phyloP scores from a whole-genome alignment of 2,329 filamentous ascomycete genomes.

The Akanthomyces muscarius region DNA sequence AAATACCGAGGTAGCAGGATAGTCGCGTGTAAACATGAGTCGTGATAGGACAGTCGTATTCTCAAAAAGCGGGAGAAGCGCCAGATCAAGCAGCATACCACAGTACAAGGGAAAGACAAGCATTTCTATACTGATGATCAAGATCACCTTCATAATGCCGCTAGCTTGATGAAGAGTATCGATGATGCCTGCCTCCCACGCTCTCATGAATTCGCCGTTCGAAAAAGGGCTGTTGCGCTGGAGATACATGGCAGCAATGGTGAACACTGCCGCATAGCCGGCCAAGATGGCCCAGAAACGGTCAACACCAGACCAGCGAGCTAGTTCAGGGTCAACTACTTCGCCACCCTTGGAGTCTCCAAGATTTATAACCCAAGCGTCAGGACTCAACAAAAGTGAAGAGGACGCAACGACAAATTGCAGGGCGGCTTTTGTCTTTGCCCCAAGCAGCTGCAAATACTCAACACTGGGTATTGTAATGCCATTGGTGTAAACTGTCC shows the following conservation, averaged over 20 bases:
- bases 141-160: conserved; percentile 93
- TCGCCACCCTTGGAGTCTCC: conserved; percentile 37
- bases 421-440: not conserved
- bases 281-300: conserved; percentile 68
- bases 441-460: conserved; percentile 5
- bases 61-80: conserved; percentile 84
- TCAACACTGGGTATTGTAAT: conserved; percentile 28
- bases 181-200: conserved; percentile 72
- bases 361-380: conserved; percentile 57
- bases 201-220: conserved; percentile 49
- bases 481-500: conserved; percentile 44
- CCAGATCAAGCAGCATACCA: conserved; percentile 82
- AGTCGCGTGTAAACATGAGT: conserved; percentile 70
- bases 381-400: conserved; percentile 40
- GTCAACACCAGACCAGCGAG: conserved; percentile 64
- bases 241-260: conserved; percentile 75
- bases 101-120: conserved; percentile 95
- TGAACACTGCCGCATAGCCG: conserved; percentile 74
- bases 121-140: conserved; percentile 99
- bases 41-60: conserved; percentile 73
- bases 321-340: conserved; percentile 53
- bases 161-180: conserved; percentile 89
- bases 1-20: conserved; percentile 86
- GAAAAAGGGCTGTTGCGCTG: conserved; percentile 68
- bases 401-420: conserved; percentile 17